Conservation (phyloP, 768 basidiomycete species). For the Suillus ampliporus region DNA sequence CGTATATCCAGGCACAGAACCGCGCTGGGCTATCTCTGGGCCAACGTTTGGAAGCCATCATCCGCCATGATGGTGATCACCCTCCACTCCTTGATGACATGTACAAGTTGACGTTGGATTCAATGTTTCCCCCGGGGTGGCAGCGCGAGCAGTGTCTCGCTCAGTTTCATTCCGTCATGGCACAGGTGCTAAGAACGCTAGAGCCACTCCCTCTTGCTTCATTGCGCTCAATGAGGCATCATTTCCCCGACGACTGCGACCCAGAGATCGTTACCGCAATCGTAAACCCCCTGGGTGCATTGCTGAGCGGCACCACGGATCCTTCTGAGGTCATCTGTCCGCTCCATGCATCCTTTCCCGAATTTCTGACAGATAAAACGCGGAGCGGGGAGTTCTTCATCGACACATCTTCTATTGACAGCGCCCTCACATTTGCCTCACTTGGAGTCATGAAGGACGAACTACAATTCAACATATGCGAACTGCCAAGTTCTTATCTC, state of each 20-base stretch:
- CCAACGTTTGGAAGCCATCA: background rate
- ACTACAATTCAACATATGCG: no score
- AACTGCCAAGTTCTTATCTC: no score
- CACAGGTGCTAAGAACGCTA: background rate
- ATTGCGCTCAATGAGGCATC: background rate
- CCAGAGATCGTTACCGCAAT: background rate
- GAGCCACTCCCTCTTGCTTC: slow-evolving; percentile 10
- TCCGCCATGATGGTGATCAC: background rate
- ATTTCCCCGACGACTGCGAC: background rate
- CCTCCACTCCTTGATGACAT: background rate
- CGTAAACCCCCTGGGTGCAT: slow-evolving; percentile 5
- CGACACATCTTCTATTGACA: no score
- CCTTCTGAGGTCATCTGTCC: slow-evolving; percentile 11
- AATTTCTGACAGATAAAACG: slow-evolving; percentile 24
- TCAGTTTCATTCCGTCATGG: slow-evolving; percentile 11
- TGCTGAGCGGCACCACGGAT: slow-evolving; percentile 12
- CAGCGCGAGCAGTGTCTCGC: background rate
- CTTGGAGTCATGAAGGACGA: no score
- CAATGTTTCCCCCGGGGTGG: background rate
- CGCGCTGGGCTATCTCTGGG: background rate
- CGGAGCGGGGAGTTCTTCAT: no score
- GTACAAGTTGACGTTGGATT: background rate
- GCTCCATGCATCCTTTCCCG: slow-evolving; percentile 34
- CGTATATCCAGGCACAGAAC: background rate
- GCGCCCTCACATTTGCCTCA: no score